Percentiles rank a stretch among this genome's conserved stretches.
Evolutionary conservation across 164 flowering plant genomes (phyloP).

Genomic region (Malania oleifera): DNA sequence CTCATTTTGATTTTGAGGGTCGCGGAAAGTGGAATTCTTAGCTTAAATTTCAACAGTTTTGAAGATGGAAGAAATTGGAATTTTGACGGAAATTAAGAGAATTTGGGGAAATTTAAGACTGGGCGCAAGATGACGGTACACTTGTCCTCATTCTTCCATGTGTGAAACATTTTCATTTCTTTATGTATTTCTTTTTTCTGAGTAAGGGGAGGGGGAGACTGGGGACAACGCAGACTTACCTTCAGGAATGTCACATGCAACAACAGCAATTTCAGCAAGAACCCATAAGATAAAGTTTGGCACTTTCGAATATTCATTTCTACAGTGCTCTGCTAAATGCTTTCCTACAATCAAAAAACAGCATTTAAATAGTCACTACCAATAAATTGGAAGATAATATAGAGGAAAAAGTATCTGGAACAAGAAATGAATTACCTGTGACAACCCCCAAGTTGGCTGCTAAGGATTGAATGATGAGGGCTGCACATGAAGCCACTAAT

Average conservation of each 20-base stretch:
- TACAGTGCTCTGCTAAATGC: slow-evolving; percentile 91
- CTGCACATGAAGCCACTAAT: slow-evolving; percentile 84
- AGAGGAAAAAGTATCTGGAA: not conserved
- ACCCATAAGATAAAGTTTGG: slow-evolving; percentile 85
- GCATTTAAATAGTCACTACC: not conserved
- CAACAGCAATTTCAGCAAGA: slow-evolving; percentile 85
- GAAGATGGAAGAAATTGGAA: too few relatives aligned
- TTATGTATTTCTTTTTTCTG: too few relatives aligned
- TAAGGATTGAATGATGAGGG: slow-evolving; percentile 79
- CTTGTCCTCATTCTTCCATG: too few relatives aligned
- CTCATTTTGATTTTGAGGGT: too few relatives aligned
- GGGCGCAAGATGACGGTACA: too few relatives aligned
- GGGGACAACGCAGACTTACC: slow-evolving; percentile 29
- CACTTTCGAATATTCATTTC: slow-evolving; percentile 62
- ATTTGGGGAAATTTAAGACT: too few relatives aligned
- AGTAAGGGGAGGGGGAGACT: too few relatives aligned
- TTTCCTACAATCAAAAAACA: slow-evolving; percentile 49
- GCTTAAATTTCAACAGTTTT: too few relatives aligned
- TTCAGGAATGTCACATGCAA: slow-evolving; percentile 96
- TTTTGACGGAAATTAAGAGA: too few relatives aligned
- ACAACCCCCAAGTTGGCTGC: slow-evolving; percentile 96
- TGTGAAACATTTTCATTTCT: too few relatives aligned
- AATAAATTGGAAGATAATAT: not conserved
- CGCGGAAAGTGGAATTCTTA: too few relatives aligned
- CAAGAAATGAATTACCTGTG: slow-evolving; percentile 44